Base-by-base conservation (phyloP, 768 basidiomycete genomes). In the Multifurca ochricompacta region DNA sequence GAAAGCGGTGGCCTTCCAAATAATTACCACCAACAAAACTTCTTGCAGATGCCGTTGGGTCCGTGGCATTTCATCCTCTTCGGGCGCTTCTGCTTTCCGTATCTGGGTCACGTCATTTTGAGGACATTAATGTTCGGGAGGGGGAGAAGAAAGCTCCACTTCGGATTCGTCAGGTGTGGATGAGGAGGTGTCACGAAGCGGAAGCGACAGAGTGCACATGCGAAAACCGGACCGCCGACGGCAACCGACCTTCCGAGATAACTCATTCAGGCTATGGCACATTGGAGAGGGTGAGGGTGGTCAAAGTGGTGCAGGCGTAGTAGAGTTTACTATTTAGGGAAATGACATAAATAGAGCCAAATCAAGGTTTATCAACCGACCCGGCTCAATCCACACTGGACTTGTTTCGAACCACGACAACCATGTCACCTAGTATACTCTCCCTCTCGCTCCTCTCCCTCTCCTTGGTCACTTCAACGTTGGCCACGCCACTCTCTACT, bases 31-130 rank as follows among this genome's bases (percentile, higher is more conserved):
- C 21, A 16, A 36, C 14, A 19, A 21, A 23, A 39, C 19, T 32
- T 14, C 28, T 4, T 40, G 13, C 47, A 92, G 91, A 92, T 65
- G 77, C 85, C 3, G 68, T 92, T 7, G 83, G 87, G 1, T 82
- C 83, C 1, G 81, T 87, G 1, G 68, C 77, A 1, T 87, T 93
- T 62, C 85, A 92, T 59, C 89, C 90, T 0, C 67, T 76, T 25
- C 70, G 72, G 9, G 70, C 89, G 0, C 47, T 71, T 3, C 60
- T 91, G 3, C 65, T 88, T 18, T 83, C 87, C 0, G 76, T 76
- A 1, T 85, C 89, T 0, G 91, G 91, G 2, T 91, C 91, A 6
- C 71, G 91, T n/a, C 80, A 86, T 66, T 87, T 87, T 62, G 68
- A 72, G 21, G 39, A 47, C 19, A 16, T 43, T 27, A 39, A 2